Percentiles rank a stretch among this genome's conserved stretches.
These are phyloP conservation scores for Solanum hybrid DNA, from an alignment of 305 asterid species.

Conservation along the genomic window DNA sequence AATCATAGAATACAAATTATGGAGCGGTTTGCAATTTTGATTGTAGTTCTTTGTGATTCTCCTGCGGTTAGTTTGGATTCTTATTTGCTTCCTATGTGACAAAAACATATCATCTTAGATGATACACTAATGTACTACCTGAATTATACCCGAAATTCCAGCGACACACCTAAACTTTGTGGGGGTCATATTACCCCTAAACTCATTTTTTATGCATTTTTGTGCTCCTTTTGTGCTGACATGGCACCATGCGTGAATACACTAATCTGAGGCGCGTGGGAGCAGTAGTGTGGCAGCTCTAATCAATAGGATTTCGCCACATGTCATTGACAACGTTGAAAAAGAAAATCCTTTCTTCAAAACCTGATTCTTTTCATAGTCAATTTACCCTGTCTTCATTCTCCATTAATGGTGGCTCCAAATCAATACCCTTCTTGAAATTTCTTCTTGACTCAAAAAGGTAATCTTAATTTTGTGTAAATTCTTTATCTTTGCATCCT, in stretches of 20 bases:
- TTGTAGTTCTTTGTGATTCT: neutral
- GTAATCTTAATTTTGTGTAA: neutral
- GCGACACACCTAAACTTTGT: neutral
- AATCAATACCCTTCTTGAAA: neutral
- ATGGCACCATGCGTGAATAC: neutral
- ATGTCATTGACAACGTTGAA: neutral
- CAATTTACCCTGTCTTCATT: neutral
- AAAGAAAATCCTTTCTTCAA: neutral
- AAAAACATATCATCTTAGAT: neutral
- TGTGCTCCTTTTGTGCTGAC: neutral
- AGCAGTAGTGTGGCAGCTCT: neutral
- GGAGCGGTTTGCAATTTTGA: neutral
- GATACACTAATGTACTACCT: neutral
- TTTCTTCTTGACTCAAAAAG: neutral
- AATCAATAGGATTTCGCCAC: neutral
- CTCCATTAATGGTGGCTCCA: neutral
- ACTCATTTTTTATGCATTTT: neutral
- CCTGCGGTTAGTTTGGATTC: neutral
- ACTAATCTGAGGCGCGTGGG: neutral
- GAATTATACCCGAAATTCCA: neutral
- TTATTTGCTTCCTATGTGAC: neutral
- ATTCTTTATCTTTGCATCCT: neutral
- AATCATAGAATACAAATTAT: neutral
- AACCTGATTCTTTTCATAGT: neutral
- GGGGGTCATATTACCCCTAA: neutral